Evolutionary conservation across 257 asterid genomes (phyloP), one percentile per base, ranked within the genome.

Genomic region (Primulina tabacum): DNA sequence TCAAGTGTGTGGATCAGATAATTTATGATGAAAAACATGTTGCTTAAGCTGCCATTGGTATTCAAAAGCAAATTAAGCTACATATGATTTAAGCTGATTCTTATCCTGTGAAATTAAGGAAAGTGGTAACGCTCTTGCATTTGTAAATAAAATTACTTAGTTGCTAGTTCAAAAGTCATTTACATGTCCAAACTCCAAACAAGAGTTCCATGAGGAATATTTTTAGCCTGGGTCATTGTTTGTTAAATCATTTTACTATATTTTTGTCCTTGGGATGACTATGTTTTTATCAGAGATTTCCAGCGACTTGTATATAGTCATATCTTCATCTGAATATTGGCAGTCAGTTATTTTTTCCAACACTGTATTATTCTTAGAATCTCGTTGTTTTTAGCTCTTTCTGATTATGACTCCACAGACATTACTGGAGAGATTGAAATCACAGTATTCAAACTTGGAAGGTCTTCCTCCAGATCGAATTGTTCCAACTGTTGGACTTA

Each of bases 401-500:
- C 55, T 56, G 20, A 52, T 73, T 67, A 29, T 61, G 64, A 21
- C 62, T 74, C 77, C 73, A 64, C 78, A 92, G 97, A 92, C 97
- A 60, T 78, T 92, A 77, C 81, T 92, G 84, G 97, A 92, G 86
- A 92, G 86, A 77, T 74, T 92, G 78, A 92, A 92, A 81, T 76
- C 95, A 37, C 96, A 82, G 53, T 92, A 84, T 81, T 89, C 96
- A 75, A 89, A 83, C 62, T 68, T 62, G 80, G 97, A 92, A 85
- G 96, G 95, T 71, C 90, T 92, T 77, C 88, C 97, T 32, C 96
- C 96, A 55, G 96, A 92, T 75, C 92, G 94, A 52, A 92, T 92
- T 79, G 95, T 92, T 72, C 97, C 97, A 37, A 92, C 97, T 5
- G 97, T 92, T 72, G 96, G 96, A 64, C 97, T 92, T 65, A 89